Evolutionary conservation across 805 yeast genomes (phyloP).

Genomic region (Barnettozyma vustinii): DNA sequence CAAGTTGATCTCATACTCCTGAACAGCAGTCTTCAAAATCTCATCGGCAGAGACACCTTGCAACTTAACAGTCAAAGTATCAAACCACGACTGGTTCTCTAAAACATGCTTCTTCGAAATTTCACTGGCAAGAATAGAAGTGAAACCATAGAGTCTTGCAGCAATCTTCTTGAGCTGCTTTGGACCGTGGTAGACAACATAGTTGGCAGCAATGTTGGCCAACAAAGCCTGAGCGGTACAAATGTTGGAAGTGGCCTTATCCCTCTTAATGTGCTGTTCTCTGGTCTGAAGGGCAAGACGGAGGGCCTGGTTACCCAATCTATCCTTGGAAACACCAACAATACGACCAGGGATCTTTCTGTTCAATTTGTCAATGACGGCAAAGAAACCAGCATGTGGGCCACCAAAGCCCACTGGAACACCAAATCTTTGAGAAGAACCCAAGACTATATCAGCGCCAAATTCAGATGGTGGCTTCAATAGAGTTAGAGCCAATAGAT

Average conservation of each 20-base stretch:
- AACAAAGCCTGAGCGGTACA: constrained; percentile 97
- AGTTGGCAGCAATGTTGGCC: constrained; percentile 93
- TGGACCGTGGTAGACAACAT: constrained; percentile 95
- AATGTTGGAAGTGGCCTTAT: constrained; percentile 94
- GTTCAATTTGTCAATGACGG: constrained; percentile 73
- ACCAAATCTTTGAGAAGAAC: constrained; percentile 93
- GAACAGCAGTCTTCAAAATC: constrained; percentile 52
- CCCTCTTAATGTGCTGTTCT: constrained; percentile 97
- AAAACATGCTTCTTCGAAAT: constrained; percentile 46
- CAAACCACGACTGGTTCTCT: constrained; percentile 68
- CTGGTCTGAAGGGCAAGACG: constrained; percentile 95
- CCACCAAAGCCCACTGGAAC: constrained; percentile 98
- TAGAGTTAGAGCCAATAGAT: constrained; percentile 81
- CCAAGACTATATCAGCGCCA: constrained; percentile 91
- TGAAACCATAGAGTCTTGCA: constrained; percentile 63
- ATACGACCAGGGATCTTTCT: constrained; percentile 96
- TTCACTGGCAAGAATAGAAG: constrained; percentile 62
- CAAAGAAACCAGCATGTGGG: constrained; percentile 97
- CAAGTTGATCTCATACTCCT: constrained; percentile 64
- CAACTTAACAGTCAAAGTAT: constrained; percentile 70
- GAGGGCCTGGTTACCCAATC: constrained; percentile 83
- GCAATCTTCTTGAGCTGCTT: constrained; percentile 79
- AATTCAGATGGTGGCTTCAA: constrained; percentile 78
- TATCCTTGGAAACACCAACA: constrained; percentile 88
- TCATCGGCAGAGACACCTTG: constrained; percentile 47